phyloP scores from a whole-genome alignment of 1,139 yeast species.

The Candida sp. region DNA sequence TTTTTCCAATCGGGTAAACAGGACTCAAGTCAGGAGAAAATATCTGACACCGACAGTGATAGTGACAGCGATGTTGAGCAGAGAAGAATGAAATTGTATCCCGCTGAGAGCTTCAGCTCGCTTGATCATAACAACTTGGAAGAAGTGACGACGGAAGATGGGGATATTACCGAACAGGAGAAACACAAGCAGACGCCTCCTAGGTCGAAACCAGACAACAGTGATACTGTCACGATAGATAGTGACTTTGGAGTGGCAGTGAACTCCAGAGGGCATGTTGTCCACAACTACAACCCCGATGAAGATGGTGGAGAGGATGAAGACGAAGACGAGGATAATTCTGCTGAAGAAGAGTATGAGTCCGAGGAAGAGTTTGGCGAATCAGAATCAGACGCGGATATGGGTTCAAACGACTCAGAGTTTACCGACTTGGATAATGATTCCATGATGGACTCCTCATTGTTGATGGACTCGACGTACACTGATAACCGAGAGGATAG shows the following conservation, averaged over 20 bases:
- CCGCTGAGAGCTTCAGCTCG: conserved; percentile 4
- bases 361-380: conserved; percentile 20
- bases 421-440: conserved; percentile 50
- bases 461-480: conserved; percentile 29
- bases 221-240: conserved; percentile 31
- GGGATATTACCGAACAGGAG: conserved; percentile 24
- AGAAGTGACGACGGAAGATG: conserved; percentile 12
- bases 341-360: conserved; percentile 14
- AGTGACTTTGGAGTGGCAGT: conserved; percentile 39
- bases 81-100: conserved; percentile 5
- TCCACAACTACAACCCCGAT: conserved; percentile 16
- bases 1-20: conserved; percentile 21
- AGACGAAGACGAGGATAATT: conserved; percentile 20
- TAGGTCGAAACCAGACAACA: conserved; percentile 1
- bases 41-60: conserved; percentile 18
- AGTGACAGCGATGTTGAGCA: conserved; percentile 21
- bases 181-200: not conserved
- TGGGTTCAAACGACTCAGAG: conserved; percentile 40
- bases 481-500: conserved; percentile 11
- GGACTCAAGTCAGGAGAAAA: not conserved
- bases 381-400: conserved; percentile 14
- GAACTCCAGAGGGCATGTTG: conserved; percentile 17
- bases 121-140: conserved; percentile 3
- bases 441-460: conserved; percentile 38
- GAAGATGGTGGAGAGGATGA: conserved; percentile 17